Evolutionary conservation across 306 rosid species (phyloP).

Genomic region (Hippophae tibetana): DNA sequence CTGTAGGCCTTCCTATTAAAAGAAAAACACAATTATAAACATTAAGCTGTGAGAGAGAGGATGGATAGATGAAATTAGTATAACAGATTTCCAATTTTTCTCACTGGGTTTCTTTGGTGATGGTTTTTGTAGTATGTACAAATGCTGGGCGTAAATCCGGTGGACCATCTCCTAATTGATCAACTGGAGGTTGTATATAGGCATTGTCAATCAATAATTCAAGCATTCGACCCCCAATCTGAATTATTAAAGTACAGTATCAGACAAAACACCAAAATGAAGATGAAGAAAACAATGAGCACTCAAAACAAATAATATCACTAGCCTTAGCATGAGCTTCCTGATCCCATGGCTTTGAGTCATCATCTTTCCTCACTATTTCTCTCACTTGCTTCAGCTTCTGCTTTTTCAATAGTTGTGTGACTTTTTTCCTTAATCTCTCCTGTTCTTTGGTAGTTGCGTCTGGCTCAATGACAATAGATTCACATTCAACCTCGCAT

Average conservation of each 20-base stretch:
- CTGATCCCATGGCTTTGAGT: constrained; percentile 76
- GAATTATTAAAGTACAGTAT: constrained; percentile 24
- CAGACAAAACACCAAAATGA: constrained; percentile 7
- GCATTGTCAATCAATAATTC: constrained; percentile 76
- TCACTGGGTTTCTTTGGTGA: constrained; percentile 52
- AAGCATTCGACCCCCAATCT: constrained; percentile 75
- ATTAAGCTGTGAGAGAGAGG: constrained; percentile 6
- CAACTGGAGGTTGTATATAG: constrained; percentile 72
- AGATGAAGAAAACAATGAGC: constrained; percentile 2
- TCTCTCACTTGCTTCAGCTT: constrained; percentile 45
- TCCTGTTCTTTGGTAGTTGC: constrained; percentile 25
- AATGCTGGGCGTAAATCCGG: constrained; percentile 89
- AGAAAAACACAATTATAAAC: constrained; percentile 15
- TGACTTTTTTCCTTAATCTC: constrained; percentile 41
- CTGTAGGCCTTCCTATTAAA: constrained; percentile 46
- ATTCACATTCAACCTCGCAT: constrained; percentile 32
- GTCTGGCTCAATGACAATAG: constrained; percentile 19
- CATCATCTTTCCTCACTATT: constrained; percentile 49
- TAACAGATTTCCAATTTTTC: constrained; percentile 15
- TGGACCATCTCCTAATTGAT: constrained; percentile 61
- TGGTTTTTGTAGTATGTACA: constrained; percentile 46
- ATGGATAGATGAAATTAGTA: constrained; percentile 2
- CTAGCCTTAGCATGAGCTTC: constrained; percentile 90
- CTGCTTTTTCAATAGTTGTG: constrained; percentile 50
- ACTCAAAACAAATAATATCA: constrained; percentile 17